Evolutionary conservation across 805 yeast species (phyloP).

Genomic region (Metschnikowia vanudenii): DNA sequence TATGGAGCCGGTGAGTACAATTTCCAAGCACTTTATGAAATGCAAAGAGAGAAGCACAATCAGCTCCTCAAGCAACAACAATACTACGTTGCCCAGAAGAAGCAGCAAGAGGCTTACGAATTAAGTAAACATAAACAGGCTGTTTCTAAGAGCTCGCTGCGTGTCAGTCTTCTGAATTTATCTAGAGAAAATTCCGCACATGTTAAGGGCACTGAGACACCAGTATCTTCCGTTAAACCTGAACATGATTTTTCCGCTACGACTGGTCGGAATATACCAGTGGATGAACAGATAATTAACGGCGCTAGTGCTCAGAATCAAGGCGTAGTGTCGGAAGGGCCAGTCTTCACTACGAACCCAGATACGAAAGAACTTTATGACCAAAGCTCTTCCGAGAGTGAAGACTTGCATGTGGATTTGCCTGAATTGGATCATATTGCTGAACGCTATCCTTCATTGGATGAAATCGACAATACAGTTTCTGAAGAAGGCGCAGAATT

Average conservation of each 20-base stretch:
- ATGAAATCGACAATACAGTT: slow-evolving; percentile 23
- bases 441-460: slow-evolving; percentile 52
- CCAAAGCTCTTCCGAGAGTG: slow-evolving; percentile 2
- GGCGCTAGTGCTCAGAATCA: neutral
- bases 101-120: slow-evolving; percentile 26
- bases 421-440: slow-evolving; percentile 46
- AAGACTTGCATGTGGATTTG: slow-evolving; percentile 17
- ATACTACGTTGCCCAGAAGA: slow-evolving; percentile 41
- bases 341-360: neutral
- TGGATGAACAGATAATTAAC: neutral
- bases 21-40: slow-evolving; percentile 53
- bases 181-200: slow-evolving; percentile 9
- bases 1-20: slow-evolving; percentile 54
- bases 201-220: slow-evolving; percentile 2
- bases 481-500: slow-evolving; percentile 1
- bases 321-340: neutral
- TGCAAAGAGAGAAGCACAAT: slow-evolving; percentile 42
- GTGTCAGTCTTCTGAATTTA: slow-evolving; percentile 9
- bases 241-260: neutral
- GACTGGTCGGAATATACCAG: neutral
- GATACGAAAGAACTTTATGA: neutral
- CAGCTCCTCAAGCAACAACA: slow-evolving; percentile 37
- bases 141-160: slow-evolving; percentile 13
- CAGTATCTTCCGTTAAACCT: neutral
- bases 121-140: slow-evolving; percentile 19